phyloP scores from a whole-genome alignment of 305 asterid species.

The Striga hermonthica region DNA sequence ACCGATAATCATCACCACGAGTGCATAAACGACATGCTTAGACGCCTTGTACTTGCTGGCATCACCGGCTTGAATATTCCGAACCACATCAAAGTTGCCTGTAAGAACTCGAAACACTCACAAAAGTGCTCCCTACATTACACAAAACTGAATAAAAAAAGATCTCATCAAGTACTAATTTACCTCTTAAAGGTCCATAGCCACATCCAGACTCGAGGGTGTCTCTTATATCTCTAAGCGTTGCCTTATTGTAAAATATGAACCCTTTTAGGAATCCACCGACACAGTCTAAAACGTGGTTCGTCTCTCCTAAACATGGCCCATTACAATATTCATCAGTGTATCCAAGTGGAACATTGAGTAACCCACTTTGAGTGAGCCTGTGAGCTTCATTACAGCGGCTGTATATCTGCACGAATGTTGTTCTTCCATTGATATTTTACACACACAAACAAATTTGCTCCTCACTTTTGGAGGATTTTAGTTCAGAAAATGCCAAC shows the following conservation, averaged over 20 bases:
- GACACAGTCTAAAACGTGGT: constrained; percentile 59
- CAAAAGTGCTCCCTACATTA: not conserved
- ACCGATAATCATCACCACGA: constrained; percentile 32
- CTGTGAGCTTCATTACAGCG: constrained; percentile 61
- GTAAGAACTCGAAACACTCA: constrained; percentile 22
- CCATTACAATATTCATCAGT: constrained; percentile 65
- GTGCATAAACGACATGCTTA: constrained; percentile 31
- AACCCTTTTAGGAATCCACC: constrained; percentile 41
- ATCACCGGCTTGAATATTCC: constrained; percentile 42
- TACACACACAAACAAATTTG: no score
- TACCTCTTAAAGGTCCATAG: constrained; percentile 75
- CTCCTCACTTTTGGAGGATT: no score
- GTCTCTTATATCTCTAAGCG: constrained; percentile 46
- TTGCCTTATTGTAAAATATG: constrained; percentile 58
- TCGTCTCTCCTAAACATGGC: constrained; percentile 69
- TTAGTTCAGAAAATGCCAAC: no score
- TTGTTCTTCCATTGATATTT: not conserved
- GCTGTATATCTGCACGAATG: constrained; percentile 54
- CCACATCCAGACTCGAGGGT: constrained; percentile 65
- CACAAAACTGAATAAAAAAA: not conserved
- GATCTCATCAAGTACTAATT: not conserved
- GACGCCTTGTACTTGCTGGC: constrained; percentile 33
- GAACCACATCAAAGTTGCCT: constrained; percentile 68
- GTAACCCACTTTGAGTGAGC: constrained; percentile 59
- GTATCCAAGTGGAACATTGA: constrained; percentile 56